Conservation (phyloP, 2,329 filamentous ascomycete genomes). For the Pseudodiploospora longispora region DNA sequence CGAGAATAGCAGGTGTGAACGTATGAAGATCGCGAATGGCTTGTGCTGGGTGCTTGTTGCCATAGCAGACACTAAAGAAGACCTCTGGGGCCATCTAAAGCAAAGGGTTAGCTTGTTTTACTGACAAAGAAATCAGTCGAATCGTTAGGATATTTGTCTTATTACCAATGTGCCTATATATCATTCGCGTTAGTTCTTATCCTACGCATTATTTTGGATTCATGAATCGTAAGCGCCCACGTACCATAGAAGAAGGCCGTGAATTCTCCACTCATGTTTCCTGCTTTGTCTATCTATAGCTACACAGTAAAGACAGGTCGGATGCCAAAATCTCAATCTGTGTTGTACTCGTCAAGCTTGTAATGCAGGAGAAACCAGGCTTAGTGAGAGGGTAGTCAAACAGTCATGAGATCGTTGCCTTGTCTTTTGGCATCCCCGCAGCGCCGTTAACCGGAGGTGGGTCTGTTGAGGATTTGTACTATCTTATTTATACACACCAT, state of each 20-base stretch:
- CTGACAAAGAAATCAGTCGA: not conserved
- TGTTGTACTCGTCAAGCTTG: no score
- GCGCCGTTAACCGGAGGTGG: no score
- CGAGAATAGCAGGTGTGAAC: constrained; percentile 68
- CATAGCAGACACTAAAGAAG: constrained; percentile 78
- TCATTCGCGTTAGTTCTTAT: not conserved
- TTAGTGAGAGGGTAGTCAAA: no score
- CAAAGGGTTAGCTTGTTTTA: constrained; percentile 12
- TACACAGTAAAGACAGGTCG: no score
- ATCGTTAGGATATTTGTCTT: not conserved
- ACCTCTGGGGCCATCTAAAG: constrained; percentile 71
- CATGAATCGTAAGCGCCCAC: constrained; percentile 2
- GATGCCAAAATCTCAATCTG: no score
- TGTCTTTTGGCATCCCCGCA: no score
- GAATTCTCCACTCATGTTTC: constrained; percentile 32
- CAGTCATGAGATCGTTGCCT: no score
- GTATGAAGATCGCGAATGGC: constrained; percentile 47
- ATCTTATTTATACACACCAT: no score
- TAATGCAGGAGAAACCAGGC: no score
- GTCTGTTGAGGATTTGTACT: no score
- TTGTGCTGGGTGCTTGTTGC: constrained; percentile 39
- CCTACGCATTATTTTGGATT: no score
- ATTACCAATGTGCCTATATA: constrained; percentile 5
- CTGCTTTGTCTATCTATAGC: no score
- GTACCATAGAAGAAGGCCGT: constrained; percentile 53